Conservation (phyloP, 2,329 filamentous ascomycete genomes). For the Cladobotryum mycophilum region DNA sequence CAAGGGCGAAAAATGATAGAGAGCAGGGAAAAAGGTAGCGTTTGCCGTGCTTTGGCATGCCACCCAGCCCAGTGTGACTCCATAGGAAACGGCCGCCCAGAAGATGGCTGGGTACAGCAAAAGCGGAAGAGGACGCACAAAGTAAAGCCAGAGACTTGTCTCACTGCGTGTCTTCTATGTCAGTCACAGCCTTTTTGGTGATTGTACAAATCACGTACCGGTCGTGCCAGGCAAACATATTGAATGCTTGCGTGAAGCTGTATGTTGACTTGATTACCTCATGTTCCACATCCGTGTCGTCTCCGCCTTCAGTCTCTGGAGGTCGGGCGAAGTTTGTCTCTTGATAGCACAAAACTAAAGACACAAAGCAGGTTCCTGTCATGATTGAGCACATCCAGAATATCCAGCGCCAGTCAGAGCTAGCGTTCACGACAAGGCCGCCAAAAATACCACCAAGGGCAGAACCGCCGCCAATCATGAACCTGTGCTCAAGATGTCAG, state of each 20-base stretch:
- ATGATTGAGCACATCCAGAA: conserved; percentile 1
- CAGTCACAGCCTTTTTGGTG: background rate
- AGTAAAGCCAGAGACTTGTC: background rate
- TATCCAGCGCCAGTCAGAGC: conserved; percentile 1
- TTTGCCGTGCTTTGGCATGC: background rate
- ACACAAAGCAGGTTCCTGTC: background rate
- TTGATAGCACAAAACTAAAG: background rate
- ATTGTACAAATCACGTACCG: background rate
- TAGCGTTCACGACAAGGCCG: background rate
- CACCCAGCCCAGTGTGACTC: conserved; percentile 1
- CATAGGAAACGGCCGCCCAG: conserved; percentile 1
- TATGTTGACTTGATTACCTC: background rate
- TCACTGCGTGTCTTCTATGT: background rate
- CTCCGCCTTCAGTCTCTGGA: background rate
- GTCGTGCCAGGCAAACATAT: background rate
- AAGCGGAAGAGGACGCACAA: background rate
- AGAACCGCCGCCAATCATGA: conserved; percentile 1
- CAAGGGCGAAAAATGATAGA: conserved; percentile 1
- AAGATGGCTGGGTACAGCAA: conserved; percentile 1
- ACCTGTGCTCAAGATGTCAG: background rate
- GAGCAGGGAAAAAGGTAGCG: background rate
- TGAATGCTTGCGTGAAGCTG: background rate
- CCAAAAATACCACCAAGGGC: conserved; percentile 1
- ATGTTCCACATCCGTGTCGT: background rate
- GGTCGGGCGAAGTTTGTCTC: conserved; percentile 3